Evolutionary conservation across 228 moss, liverwort and hornwort genomes (phyloP), one percentile per base, ranked within the genome.

Genomic region (Sphagnum fallax): DNA sequence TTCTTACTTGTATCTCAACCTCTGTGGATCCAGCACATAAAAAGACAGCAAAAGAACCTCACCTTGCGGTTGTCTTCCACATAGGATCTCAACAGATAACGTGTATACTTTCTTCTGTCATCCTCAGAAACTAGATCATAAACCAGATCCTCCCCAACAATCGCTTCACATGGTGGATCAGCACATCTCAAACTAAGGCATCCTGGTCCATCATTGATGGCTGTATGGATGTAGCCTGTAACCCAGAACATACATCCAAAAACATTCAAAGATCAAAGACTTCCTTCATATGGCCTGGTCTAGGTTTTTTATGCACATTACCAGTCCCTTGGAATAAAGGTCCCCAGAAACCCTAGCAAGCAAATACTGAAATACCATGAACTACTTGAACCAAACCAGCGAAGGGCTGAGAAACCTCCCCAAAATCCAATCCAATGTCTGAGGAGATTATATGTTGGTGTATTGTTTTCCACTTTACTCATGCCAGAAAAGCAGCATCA

Each of bases 91-190:
- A 77, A 51, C 4, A 75, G 61, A 47, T 74, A 70, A 16, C 77
- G 61, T 13, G 4, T 68, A 48, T 71, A 81, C 70, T 73, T 74
- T 16, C 16, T 48, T 10, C 16, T 64, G 59, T 81, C 80, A 8
- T 75, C 69, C 15, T 0, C 32, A 0, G 71, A 18, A 18, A 74
- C 73, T 9, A 77, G 18, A 9, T 67, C 67, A 10, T 69, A 68
- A 50, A 77, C 74, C 71, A 77, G 72, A 53, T 75, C 79, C 47
- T 75, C 71, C 14, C 67, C 75, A 53, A 79, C 63, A 50, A 75
- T 70, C 5, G 66, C 65, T 48, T 62, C 66, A 59, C 79, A 78
- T 10, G 62, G 15, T 47, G 72, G 72, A 32, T 72, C 65, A 47
- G 72, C 72, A 8, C 67, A 60, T 4, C 77, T 60, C 16, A 72